Percentiles rank a stretch among this genome's conserved stretches.
Conservation (phyloP, 2,329 filamentous ascomycete genomes). For the Verticillium klebahnii region DNA sequence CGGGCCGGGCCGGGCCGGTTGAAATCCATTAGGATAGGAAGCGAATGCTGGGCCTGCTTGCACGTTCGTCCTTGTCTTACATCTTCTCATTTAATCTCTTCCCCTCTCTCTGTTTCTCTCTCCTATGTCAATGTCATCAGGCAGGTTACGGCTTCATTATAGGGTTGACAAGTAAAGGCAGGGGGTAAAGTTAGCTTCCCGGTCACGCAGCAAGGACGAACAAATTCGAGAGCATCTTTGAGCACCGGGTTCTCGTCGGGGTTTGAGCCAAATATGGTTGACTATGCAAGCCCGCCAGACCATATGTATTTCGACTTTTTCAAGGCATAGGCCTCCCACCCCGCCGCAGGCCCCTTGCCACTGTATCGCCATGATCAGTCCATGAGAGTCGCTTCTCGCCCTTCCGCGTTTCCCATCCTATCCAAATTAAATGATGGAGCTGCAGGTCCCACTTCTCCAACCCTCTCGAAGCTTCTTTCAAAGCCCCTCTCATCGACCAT, state of each 20-base stretch:
- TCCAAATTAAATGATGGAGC: neutral
- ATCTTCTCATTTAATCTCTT: neutral
- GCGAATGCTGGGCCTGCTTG: neutral
- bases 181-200: no score
- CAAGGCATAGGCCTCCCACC: neutral
- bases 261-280: no score
- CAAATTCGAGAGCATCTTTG: no score
- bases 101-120: neutral
- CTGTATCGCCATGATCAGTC: neutral
- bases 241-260: no score
- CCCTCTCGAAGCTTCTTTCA: neutral
- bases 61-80: no score
- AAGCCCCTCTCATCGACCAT: neutral
- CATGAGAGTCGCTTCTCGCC: neutral
- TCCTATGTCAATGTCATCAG: no score
- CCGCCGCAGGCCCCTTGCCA: neutral
- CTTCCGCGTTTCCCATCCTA: neutral
- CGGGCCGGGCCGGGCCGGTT: neutral
- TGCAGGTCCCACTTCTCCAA: neutral
- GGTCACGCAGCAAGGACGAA: no score
- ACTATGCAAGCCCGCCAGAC: no score
- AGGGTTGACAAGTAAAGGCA: no score
- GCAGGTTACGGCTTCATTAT: no score
- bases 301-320: no score
- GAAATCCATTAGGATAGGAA: neutral